Evolutionary conservation across 331 rosid species (phyloP).

Genomic region (Pyrus hybrid): DNA sequence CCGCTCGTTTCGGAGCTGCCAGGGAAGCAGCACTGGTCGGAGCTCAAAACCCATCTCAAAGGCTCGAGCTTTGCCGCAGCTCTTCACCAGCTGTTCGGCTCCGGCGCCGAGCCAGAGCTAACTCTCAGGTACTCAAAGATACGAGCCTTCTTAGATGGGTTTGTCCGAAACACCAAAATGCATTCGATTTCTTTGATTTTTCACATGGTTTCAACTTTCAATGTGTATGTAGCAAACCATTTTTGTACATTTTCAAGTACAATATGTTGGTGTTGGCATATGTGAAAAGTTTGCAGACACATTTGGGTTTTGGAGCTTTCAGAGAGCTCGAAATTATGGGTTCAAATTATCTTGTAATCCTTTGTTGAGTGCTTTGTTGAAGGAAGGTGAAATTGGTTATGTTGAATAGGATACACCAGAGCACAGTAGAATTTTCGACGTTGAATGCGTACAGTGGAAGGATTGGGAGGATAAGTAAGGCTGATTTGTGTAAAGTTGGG

Average conservation of each 20-base stretch:
- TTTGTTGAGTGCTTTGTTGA: conserved; percentile 28
- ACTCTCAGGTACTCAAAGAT: conserved; percentile 36
- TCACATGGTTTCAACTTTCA: conserved; percentile 19
- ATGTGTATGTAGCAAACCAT: not conserved
- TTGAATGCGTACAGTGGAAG: conserved; percentile 20
- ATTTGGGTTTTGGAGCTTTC: conserved; percentile 28
- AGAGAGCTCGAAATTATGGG: conserved; percentile 33
- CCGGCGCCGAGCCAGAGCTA: conserved; percentile 23
- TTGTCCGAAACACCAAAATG: conserved; percentile 16
- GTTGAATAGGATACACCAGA: conserved; percentile 2
- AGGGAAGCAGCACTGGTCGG: conserved; percentile 34
- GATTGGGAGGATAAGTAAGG: conserved; percentile 28
- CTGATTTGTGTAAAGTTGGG: conserved; percentile 19
- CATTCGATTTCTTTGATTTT: conserved; percentile 20
- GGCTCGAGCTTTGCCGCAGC: conserved; percentile 8
- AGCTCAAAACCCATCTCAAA: conserved; percentile 28
- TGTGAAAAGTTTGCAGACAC: conserved; percentile 16
- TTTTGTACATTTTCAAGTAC: conserved; percentile 18
- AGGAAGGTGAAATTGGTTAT: conserved; percentile 20
- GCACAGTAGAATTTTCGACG: no score
- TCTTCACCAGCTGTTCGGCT: conserved; percentile 23
- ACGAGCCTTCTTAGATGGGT: conserved; percentile 21
- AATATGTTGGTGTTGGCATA: conserved; percentile 31
- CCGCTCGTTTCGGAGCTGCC: conserved; percentile 20
- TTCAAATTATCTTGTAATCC: conserved; percentile 29